Conservation (phyloP, 768 basidiomycete genomes). For the Tremella yokohamensis region DNA sequence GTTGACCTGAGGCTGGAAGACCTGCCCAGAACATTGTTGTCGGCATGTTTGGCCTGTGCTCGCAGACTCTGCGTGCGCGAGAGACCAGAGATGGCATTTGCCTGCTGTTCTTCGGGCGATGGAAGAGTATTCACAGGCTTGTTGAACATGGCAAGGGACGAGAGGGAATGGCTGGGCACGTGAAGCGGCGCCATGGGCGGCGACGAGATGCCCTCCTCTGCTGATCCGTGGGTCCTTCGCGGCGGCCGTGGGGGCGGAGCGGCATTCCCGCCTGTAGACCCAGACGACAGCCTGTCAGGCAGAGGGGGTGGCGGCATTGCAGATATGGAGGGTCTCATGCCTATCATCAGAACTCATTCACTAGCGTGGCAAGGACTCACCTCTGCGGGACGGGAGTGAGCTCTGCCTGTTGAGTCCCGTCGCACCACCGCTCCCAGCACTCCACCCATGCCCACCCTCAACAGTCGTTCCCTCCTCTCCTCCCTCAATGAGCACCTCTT, state of each 20-base stretch:
- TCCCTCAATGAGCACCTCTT: conserved; percentile 28
- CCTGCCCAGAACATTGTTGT: conserved; percentile 23
- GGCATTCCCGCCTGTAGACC: conserved; percentile 7
- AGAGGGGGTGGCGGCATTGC: conserved; percentile 10
- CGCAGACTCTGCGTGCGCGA: conserved; percentile 45
- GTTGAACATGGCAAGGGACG: conserved; percentile 34
- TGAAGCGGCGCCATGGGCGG: conserved; percentile 21
- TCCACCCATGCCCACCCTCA: conserved; percentile 14
- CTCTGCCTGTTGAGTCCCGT: conserved; percentile 41
- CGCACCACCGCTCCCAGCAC: background rate
- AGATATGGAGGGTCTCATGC: conserved; percentile 5
- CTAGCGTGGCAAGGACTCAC: conserved; percentile 15
- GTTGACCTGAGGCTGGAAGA: conserved; percentile 33
- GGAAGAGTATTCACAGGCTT: conserved; percentile 3
- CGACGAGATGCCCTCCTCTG: conserved; percentile 5
- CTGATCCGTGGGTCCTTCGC: conserved; percentile 22
- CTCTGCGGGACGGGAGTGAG: conserved; percentile 37
- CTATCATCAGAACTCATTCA: background rate
- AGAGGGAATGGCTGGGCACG: conserved; percentile 33
- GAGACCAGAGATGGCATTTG: conserved; percentile 17
- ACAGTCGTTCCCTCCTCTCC: conserved; percentile 21
- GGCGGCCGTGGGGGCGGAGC: conserved; percentile 40
- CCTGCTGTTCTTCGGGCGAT: background rate
- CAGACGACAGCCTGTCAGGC: conserved; percentile 9
- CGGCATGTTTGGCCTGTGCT: conserved; percentile 34